Percentiles rank a stretch among this genome's conserved stretches.
phyloP scores from a whole-genome alignment of 495 filamentous ascomycete species.

The Chaetomium tenue region DNA sequence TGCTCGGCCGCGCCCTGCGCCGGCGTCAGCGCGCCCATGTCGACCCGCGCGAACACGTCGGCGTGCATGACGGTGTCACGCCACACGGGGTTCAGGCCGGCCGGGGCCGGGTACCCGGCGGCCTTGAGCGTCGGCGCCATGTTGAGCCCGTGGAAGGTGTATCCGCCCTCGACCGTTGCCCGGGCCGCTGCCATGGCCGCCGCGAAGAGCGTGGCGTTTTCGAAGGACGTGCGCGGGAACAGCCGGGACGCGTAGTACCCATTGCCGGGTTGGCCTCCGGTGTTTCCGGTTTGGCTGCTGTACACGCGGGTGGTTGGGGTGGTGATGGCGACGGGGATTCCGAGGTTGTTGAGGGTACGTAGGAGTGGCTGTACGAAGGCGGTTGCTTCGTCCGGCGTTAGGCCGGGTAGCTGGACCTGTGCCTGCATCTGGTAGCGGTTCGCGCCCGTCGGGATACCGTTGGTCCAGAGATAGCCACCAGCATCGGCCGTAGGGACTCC shows the following conservation, averaged over 20 bases:
- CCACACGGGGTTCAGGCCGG: constrained; percentile 56
- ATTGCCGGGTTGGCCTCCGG: constrained; percentile 26
- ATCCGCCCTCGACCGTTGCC: constrained; percentile 39
- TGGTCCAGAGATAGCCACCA: constrained; percentile 48
- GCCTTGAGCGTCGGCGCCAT: constrained; percentile 35
- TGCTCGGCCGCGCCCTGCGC: not conserved
- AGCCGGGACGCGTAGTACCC: constrained; percentile 49
- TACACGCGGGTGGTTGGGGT: constrained; percentile 23
- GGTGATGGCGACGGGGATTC: constrained; percentile 35
- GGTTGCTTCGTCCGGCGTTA: constrained; percentile 22
- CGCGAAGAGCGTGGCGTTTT: constrained; percentile 34
- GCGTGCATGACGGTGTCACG: constrained; percentile 55
- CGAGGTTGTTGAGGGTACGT: constrained; percentile 26
- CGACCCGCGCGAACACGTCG: constrained; percentile 39
- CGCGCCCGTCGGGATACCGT: constrained; percentile 29
- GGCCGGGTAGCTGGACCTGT: constrained; percentile 30
- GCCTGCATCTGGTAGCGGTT: constrained; percentile 35
- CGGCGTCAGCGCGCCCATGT: constrained; percentile 15
- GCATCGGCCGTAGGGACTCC: constrained; percentile 40
- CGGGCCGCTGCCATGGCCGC: constrained; percentile 45
- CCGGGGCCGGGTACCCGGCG: constrained; percentile 32
- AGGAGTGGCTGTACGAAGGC: constrained; percentile 30
- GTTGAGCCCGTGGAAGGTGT: constrained; percentile 50
- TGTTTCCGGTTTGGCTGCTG: constrained; percentile 20
- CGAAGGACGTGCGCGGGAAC: constrained; percentile 48